Evolutionary conservation across 805 yeast species (phyloP).

Genomic region (Lachancea meyersii): DNA sequence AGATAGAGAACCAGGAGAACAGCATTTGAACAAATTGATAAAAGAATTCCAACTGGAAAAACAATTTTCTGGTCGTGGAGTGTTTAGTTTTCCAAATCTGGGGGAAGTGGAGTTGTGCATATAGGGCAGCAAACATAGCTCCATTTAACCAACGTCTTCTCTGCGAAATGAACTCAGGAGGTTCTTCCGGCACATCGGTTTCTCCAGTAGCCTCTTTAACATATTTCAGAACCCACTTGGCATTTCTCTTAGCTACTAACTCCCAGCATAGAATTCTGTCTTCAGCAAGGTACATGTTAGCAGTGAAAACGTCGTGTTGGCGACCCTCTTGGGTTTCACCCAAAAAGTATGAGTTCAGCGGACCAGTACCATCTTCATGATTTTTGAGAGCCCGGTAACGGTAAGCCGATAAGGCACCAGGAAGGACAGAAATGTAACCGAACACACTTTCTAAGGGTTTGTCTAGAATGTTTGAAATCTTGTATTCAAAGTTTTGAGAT

Average conservation of each 20-base stretch:
- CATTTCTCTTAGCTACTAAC: constrained; percentile 74
- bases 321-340: constrained; percentile 65
- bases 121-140: constrained; percentile 93
- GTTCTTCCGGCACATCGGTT: constrained; percentile 92
- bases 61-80: constrained; percentile 68
- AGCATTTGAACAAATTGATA: constrained; percentile 76
- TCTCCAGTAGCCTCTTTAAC: constrained; percentile 92
- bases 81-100: constrained; percentile 89
- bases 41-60: constrained; percentile 79
- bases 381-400: constrained; percentile 81
- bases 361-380: constrained; percentile 89
- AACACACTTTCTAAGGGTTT: constrained; percentile 89
- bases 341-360: constrained; percentile 78
- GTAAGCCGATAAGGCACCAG: constrained; percentile 95
- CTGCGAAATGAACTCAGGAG: constrained; percentile 92
- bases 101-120: constrained; percentile 76
- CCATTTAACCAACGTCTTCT: constrained; percentile 99
- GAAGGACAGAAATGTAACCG: constrained; percentile 89
- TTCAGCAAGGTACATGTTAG: constrained; percentile 95
- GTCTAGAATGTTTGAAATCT: constrained; percentile 92
- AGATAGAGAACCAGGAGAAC: constrained; percentile 88
- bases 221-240: constrained; percentile 85
- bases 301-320: constrained; percentile 78
- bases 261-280: constrained; percentile 97
- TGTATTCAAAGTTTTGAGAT: constrained; percentile 93